Evolutionary conservation across 352 stramenopile genomes (phyloP), one percentile per base, ranked within the genome.

Genomic region (Plasmopara halstedii): DNA sequence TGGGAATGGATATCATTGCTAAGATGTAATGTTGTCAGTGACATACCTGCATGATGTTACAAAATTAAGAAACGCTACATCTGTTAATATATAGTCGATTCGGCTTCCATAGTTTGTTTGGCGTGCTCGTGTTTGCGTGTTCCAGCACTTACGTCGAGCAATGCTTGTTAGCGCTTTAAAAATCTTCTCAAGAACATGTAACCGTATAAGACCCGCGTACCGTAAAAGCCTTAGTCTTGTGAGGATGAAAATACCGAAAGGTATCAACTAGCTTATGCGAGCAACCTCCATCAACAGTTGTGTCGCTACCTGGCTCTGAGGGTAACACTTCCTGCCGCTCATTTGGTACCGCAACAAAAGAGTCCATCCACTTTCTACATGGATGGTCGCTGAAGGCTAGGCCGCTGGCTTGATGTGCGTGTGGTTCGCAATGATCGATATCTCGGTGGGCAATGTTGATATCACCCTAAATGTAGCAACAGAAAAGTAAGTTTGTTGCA

Each of bases 91-190:
- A 44, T 96, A 96, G 59, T 97, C 88, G 45, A 97, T 91, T 29
- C 88, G 80, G 17, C 79, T 85, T 42, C 88, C 88, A 38, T 87
- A 96, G 58, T 97, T 97, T 53, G 83, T 96, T 53, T 91, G 67
- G 8, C 88, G 70, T 11, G 80, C 86, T 1, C 69, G 70, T 9
- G 85, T 95, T 46, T 87, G 52, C 11, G 74, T 94, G 49, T 72
- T 94, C 85, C 86, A 97, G 48, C 83, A 97, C 67, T 88, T 17
- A 31, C 18, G 18, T 17, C 10, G 26, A 25, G 29, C 6, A 20
- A 33, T 27, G 34, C 13, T 36, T 15, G 18, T 49, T 29, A 55
- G 20, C 29, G n/a, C 3, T 29, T n/a, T 13, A 20, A 14, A 33
- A 9, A 17, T 15, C 17, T n/a, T 14, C 4, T 17, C 2, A 6